These are phyloP conservation scores for Clarireedia hainanense DNA, from an alignment of 2,329 filamentous ascomycete genomes.

Conservation along the genomic window DNA sequence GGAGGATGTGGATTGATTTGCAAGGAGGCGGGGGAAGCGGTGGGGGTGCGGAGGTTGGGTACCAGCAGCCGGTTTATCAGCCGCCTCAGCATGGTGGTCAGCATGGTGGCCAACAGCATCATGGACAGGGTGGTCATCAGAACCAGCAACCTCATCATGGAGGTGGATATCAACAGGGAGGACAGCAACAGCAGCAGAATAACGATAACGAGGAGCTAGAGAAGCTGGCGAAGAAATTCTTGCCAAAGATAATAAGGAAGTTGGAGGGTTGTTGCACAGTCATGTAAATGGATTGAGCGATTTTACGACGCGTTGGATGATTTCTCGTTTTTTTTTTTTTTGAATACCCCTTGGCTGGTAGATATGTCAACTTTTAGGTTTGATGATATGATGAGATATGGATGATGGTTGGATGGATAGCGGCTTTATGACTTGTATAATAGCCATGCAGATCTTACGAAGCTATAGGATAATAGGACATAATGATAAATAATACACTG, in stretches of 20 bases:
- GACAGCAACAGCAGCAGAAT: conserved; percentile 31
- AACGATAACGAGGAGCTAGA: conserved; percentile 31
- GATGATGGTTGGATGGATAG: no score
- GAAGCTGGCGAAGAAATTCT: conserved; percentile 26
- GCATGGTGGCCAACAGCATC: conserved; percentile 27
- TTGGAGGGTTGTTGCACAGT: conserved; percentile 27
- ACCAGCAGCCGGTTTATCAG: conserved; percentile 35
- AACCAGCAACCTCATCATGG: conserved; percentile 28
- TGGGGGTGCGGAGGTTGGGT: not conserved
- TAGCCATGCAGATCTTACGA: no score
- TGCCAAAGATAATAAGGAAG: conserved; percentile 27
- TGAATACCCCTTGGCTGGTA: not conserved
- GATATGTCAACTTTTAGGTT: not conserved
- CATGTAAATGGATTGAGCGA: conserved; percentile 19
- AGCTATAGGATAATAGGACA: no score
- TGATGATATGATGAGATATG: no score
- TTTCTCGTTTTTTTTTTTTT: not conserved
- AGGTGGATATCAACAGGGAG: conserved; percentile 30
- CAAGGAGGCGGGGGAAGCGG: conserved; percentile 55
- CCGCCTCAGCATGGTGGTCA: conserved; percentile 30
- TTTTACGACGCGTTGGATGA: not conserved
- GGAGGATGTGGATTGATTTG: conserved; percentile 78
- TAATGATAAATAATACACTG: no score
- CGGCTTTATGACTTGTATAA: no score
- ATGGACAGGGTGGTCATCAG: conserved; percentile 34